Percentiles rank a stretch among this genome's conserved stretches.
These are phyloP conservation scores for Sphaerobolus stellatus DNA, from an alignment of 1,284 basidiomycete species.

Conservation along the genomic window DNA sequence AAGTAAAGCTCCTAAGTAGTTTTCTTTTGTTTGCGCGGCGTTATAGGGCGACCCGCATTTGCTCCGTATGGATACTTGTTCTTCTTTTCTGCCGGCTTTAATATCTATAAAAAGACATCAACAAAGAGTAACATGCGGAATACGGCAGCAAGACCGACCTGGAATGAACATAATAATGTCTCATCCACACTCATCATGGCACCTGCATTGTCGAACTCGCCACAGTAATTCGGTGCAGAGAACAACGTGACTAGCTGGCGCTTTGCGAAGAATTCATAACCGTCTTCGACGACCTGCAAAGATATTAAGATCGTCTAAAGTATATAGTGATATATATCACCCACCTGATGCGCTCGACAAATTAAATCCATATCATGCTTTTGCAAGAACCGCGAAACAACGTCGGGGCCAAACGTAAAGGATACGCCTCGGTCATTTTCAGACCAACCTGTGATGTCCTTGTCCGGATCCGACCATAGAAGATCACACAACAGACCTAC, in stretches of 20 bases:
- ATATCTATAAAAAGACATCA: conserved; percentile 57
- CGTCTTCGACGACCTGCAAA: conserved; percentile 91
- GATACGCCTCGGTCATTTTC: conserved; percentile 99
- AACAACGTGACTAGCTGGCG: conserved; percentile 96
- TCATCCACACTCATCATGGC: conserved; percentile 99
- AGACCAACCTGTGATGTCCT: conserved; percentile 99
- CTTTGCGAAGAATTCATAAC: conserved; percentile 99
- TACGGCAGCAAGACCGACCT: conserved; percentile 53
- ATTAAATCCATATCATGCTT: conserved; percentile 99
- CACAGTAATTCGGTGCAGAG: conserved; percentile 97
- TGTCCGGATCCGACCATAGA: conserved; percentile 99
- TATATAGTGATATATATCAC: conserved; percentile 26
- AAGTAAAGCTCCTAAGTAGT: conserved; percentile 56
- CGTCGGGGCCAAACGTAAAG: conserved; percentile 98
- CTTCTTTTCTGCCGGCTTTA: conserved; percentile 99
- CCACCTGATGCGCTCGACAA: conserved; percentile 94
- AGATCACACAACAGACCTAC: conserved; percentile 91
- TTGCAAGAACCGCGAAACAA: conserved; percentile 96
- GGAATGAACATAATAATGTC: conserved; percentile 97
- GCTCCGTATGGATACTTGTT: conserved; percentile 86
- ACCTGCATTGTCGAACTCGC: conserved; percentile 98
- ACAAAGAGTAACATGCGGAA: background rate
- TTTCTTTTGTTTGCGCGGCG: conserved; percentile 84
- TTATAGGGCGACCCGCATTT: conserved; percentile 76
- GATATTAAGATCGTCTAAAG: conserved; percentile 11